These are phyloP conservation scores for Radiomyces spectabilis DNA, from an alignment of 192 early-diverging fungal genomes.

Conservation along the genomic window DNA sequence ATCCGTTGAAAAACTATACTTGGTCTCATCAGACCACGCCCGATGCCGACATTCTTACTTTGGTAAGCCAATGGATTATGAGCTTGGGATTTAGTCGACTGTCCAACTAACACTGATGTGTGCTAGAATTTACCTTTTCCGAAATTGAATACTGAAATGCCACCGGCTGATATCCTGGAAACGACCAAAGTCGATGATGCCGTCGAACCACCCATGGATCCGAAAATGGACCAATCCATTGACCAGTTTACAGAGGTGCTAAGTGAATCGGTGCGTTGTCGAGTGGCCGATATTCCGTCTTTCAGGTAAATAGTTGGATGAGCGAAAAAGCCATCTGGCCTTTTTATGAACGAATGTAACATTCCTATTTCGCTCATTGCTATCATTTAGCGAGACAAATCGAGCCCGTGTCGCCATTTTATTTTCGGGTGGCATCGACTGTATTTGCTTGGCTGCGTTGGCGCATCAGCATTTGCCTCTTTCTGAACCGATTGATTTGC, in stretches of 20 bases:
- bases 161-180: conserved; percentile 13
- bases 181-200: conserved; percentile 12
- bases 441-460: conserved; percentile 81
- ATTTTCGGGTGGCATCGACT: conserved; percentile 95
- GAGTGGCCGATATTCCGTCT: conserved; percentile 42
- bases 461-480: conserved; percentile 61
- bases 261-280: conserved; percentile 34
- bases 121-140: conserved; percentile 38
- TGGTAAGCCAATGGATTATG: too few species aligned
- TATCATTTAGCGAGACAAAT: too few species aligned
- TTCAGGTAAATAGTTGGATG: conserved; percentile 21
- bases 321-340: too few species aligned
- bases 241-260: conserved; percentile 26
- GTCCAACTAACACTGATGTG: neutral
- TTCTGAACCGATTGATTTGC: conserved; percentile 76
- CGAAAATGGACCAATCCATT: conserved; percentile 33
- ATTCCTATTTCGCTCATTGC: too few species aligned
- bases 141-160: conserved; percentile 30
- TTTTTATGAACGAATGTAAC: too few species aligned
- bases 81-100: too few species aligned
- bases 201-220: conserved; percentile 23
- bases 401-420: conserved; percentile 63
- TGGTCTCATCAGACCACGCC: too few species aligned
- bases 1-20: too few species aligned
- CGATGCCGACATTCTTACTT: too few species aligned